Conservation (phyloP, 2,329 filamentous ascomycete species). For the Beauveria scarabaeidicola region DNA sequence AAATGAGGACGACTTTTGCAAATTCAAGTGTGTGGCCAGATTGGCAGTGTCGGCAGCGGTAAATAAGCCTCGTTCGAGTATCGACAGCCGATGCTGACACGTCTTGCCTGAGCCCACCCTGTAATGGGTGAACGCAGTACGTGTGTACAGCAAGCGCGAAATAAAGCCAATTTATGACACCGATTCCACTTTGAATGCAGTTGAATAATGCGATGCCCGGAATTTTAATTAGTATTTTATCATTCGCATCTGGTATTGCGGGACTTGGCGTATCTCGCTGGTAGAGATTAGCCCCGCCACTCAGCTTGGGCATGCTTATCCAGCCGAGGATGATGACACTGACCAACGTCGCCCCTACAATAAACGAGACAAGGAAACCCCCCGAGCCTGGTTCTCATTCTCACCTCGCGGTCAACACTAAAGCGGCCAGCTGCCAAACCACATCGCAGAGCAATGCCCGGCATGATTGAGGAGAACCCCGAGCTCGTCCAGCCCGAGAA, state of each 20-base stretch:
- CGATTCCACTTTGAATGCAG: too few relatives aligned
- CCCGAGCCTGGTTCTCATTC: background rate
- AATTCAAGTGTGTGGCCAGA: too few relatives aligned
- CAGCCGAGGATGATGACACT: background rate
- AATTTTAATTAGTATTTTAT: background rate
- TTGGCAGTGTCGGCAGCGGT: background rate
- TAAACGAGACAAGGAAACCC: background rate
- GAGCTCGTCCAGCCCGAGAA: slow-evolving; percentile 27
- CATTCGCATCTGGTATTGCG: background rate
- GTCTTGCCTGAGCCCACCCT: background rate
- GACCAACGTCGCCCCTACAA: background rate
- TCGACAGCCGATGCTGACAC: background rate
- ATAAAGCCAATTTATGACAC: background rate
- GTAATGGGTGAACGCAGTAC: background rate
- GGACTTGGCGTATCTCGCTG: background rate
- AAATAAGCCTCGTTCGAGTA: background rate
- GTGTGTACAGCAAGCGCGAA: background rate
- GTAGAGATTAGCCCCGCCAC: background rate
- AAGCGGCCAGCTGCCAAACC: background rate
- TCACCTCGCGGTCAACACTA: background rate
- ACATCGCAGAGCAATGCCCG: background rate
- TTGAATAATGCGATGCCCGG: too few relatives aligned
- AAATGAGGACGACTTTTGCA: too few relatives aligned
- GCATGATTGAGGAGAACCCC: slow-evolving; percentile 21
- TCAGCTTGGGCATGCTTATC: background rate